These are phyloP conservation scores for Penicillium odoratum DNA, from an alignment of 495 filamentous ascomycete species.

Conservation along the genomic window DNA sequence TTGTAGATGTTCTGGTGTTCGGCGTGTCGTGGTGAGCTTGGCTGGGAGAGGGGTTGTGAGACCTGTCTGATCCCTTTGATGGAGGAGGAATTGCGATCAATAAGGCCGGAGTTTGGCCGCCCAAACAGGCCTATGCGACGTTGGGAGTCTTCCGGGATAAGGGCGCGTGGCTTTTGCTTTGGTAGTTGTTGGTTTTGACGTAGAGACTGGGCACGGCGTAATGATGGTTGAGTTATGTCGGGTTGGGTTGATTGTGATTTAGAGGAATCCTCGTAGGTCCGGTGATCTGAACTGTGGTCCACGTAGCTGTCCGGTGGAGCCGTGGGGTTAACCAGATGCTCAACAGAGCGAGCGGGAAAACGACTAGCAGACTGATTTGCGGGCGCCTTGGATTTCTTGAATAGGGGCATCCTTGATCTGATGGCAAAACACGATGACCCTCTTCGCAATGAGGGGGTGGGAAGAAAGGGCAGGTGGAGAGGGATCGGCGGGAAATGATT, in stretches of 20 bases:
- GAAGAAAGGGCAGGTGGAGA: conserved; percentile 6
- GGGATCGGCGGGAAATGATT: background rate
- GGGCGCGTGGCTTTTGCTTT: conserved; percentile 19
- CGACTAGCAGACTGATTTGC: conserved; percentile 22
- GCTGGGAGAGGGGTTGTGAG: conserved; percentile 26
- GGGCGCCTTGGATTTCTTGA: conserved; percentile 29
- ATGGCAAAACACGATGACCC: background rate
- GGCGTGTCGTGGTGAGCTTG: conserved; percentile 23
- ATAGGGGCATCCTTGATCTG: conserved; percentile 32
- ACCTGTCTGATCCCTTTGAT: conserved; percentile 22
- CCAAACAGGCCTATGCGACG: conserved; percentile 21
- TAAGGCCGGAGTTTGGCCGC: conserved; percentile 24
- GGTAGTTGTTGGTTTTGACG: conserved; percentile 18
- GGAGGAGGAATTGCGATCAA: conserved; percentile 25
- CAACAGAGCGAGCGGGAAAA: conserved; percentile 33
- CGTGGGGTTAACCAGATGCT: conserved; percentile 31
- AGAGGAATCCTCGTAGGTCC: conserved; percentile 4
- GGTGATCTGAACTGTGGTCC: conserved; percentile 18
- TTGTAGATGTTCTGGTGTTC: conserved; percentile 24
- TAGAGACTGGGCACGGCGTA: conserved; percentile 33
- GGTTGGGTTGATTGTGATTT: conserved; percentile 13
- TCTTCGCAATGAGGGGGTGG: background rate
- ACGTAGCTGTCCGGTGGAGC: conserved; percentile 24
- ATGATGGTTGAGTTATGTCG: conserved; percentile 21
- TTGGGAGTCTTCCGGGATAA: conserved; percentile 22